phyloP scores from a whole-genome alignment of 208 protist genomes.

The Endotrypanum monterogeii region DNA sequence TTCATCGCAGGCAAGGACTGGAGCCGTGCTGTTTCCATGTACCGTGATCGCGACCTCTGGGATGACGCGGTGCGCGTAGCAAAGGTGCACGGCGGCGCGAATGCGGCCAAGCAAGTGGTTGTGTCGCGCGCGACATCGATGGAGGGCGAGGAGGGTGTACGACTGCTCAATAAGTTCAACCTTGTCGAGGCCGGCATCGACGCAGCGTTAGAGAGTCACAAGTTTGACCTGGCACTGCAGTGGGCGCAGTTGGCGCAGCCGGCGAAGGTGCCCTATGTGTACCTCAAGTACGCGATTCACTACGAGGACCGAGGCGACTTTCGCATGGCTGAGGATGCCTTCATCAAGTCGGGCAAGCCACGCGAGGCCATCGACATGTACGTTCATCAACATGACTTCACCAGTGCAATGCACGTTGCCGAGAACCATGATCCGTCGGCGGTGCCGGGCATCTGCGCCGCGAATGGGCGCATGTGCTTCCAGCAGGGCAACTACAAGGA shows the following conservation, averaged over 20 bases:
- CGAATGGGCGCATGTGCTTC: slow-evolving; percentile 88
- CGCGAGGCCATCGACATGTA: slow-evolving; percentile 97
- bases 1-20: slow-evolving; percentile 95
- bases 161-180: slow-evolving; percentile 95
- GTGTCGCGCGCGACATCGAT: slow-evolving; percentile 92
- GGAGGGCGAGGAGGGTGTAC: slow-evolving; percentile 94
- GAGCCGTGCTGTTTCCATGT: slow-evolving; percentile 98
- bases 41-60: slow-evolving; percentile 95
- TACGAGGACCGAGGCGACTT: slow-evolving; percentile 97
- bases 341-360: slow-evolving; percentile 96
- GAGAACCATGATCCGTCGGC: slow-evolving; percentile 91
- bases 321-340: slow-evolving; percentile 96
- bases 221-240: slow-evolving; percentile 95
- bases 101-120: slow-evolving; percentile 94
- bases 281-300: slow-evolving; percentile 97
- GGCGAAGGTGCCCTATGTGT: slow-evolving; percentile 95
- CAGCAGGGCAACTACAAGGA: slow-evolving; percentile 90
- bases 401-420: slow-evolving; percentile 95
- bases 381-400: slow-evolving; percentile 97
- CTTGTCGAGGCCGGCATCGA: slow-evolving; percentile 96
- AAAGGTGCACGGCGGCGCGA: slow-evolving; percentile 94
- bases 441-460: slow-evolving; percentile 85
- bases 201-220: slow-evolving; percentile 90
- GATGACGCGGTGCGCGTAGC: slow-evolving; percentile 98
- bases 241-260: slow-evolving; percentile 90